Conservation (phyloP, 768 basidiomycete genomes). For the Panellus pusillus region DNA sequence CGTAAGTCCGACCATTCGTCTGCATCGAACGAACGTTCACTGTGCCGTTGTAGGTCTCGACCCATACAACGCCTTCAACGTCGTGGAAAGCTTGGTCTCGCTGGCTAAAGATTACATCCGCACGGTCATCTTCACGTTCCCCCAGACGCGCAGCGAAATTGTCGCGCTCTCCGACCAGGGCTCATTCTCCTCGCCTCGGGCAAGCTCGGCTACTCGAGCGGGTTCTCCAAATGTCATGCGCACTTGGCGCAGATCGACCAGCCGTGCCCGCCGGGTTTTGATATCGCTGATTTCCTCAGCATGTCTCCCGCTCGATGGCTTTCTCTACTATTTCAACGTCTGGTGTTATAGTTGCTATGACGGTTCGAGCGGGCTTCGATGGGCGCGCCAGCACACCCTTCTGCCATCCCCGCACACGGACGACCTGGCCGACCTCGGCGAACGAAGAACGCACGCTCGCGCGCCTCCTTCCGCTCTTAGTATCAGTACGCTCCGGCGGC, state of each 20-base stretch:
- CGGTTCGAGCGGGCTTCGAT: constrained; percentile 55
- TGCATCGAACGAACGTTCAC: too few relatives aligned
- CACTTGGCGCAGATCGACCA: constrained; percentile 81
- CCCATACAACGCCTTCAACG: constrained; percentile 93
- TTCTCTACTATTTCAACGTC: not conserved
- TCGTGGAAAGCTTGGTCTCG: constrained; percentile 84
- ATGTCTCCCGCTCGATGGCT: constrained; percentile 30
- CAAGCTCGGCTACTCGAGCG: constrained; percentile 82
- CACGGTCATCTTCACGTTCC: constrained; percentile 96
- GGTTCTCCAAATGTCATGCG: constrained; percentile 68
- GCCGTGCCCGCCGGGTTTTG: constrained; percentile 90
- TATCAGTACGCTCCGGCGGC: constrained; percentile 35
- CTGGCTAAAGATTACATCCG: constrained; percentile 88
- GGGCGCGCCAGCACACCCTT: constrained; percentile 36
- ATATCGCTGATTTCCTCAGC: constrained; percentile 97
- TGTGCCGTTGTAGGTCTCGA: constrained; percentile 87
- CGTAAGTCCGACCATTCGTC: too few relatives aligned
- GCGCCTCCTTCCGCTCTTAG: constrained; percentile 31
- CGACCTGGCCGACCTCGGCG: constrained; percentile 46
- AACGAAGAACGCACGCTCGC: constrained; percentile 69
- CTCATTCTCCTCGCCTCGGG: constrained; percentile 84
- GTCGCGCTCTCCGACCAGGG: constrained; percentile 93
- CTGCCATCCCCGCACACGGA: constrained; percentile 37
- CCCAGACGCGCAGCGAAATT: constrained; percentile 97
- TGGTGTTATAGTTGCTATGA: constrained; percentile 60